Percentiles rank a stretch among this genome's conserved stretches.
phyloP scores from a whole-genome alignment of 2,329 filamentous ascomycete species.

The Didymella pinodella region DNA sequence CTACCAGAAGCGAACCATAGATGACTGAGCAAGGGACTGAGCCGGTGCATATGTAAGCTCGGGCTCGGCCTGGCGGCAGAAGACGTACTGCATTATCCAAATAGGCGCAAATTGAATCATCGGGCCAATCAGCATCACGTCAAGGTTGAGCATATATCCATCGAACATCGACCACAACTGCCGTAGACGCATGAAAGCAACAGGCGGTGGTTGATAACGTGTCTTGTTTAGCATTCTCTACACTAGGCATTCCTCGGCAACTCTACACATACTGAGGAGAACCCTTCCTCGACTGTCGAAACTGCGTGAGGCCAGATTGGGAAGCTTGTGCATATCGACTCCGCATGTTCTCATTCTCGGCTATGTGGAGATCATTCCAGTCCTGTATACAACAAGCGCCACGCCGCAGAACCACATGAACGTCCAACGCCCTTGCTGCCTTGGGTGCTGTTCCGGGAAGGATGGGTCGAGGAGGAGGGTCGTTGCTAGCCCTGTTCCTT shows the following conservation, averaged over 20 bases:
- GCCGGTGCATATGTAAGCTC: conserved; percentile 20
- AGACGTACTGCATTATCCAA: conserved; percentile 34
- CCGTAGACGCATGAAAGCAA: background rate
- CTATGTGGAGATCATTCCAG: conserved; percentile 46
- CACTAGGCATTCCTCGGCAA: conserved; percentile 11
- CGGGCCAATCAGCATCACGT: conserved; percentile 20
- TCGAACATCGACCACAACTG: background rate
- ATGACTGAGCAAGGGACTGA: conserved; percentile 20
- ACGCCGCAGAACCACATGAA: conserved; percentile 45
- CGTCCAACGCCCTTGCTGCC: conserved; percentile 25
- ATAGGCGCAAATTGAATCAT: conserved; percentile 31
- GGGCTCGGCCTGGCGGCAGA: conserved; percentile 33
- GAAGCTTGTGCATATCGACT: conserved; percentile 41
- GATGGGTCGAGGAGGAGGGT: conserved; percentile 4
- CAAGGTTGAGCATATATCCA: background rate
- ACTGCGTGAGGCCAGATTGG: conserved; percentile 34
- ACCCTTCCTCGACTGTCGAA: conserved; percentile 29
- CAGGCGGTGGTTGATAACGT: background rate
- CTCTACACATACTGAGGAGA: conserved; percentile 27
- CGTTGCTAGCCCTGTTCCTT: conserved; percentile 16
- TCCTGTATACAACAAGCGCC: conserved; percentile 32
- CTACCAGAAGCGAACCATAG: conserved; percentile 24
- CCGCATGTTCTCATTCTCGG: conserved; percentile 44
- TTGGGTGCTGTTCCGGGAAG: conserved; percentile 17
- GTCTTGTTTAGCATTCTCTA: conserved; percentile 18